Evolutionary conservation across 257 asterid genomes (phyloP).

Genomic region (Marsdenia floribunda): DNA sequence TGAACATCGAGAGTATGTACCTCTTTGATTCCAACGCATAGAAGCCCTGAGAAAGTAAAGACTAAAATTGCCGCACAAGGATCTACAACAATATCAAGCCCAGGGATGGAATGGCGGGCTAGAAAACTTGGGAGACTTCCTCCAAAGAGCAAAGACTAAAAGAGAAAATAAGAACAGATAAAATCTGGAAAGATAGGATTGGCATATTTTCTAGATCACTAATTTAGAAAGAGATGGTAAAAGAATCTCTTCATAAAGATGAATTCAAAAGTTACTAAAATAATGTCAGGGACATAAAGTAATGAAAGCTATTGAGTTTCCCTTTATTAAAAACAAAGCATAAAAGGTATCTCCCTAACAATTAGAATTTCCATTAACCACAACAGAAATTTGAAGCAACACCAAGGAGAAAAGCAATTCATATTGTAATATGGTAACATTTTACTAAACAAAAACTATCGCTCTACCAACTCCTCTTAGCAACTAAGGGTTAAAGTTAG

Average conservation of each 20-base stretch:
- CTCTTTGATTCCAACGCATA: conserved; percentile 94
- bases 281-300: not conserved
- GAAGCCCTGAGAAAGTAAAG: conserved; percentile 68
- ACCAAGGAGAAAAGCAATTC: not conserved
- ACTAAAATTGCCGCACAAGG: conserved; percentile 91
- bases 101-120: conserved; percentile 87
- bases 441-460: not conserved
- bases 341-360: not conserved
- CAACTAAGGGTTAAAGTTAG: not conserved
- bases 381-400: not conserved
- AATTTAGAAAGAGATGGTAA: not conserved
- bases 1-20: conserved; percentile 22
- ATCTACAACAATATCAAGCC: conserved; percentile 66
- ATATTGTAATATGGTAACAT: not conserved
- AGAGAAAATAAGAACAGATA: conserved; percentile 10
- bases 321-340: not conserved
- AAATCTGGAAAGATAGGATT: not conserved
- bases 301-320: not conserved
- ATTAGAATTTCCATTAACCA: not conserved
- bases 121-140: conserved; percentile 79
- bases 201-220: conserved; percentile 3
- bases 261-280: not conserved
- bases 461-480: not conserved
- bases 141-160: conserved; percentile 88
- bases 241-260: not conserved